phyloP scores from a whole-genome alignment of 495 filamentous ascomycete species.

The Halenospora varia region DNA sequence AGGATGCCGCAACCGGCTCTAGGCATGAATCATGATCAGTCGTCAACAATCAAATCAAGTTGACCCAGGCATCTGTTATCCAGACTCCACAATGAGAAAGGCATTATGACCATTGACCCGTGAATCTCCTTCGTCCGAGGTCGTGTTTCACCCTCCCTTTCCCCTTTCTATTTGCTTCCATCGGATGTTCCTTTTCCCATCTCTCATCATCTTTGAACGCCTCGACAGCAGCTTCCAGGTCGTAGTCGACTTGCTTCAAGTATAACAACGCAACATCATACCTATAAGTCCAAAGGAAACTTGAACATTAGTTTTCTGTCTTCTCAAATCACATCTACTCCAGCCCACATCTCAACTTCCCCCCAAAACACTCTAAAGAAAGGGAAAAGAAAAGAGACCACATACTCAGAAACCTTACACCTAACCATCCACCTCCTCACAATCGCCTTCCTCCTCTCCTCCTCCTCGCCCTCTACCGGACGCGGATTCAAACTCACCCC shows the following conservation, averaged over 20 bases:
- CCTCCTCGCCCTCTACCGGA: constrained; percentile 64
- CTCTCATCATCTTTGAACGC: constrained; percentile 61
- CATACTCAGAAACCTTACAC: constrained; percentile 63
- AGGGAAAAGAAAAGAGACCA: no score
- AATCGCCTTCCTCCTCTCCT: constrained; percentile 59
- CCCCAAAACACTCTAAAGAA: no score
- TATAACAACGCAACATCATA: constrained; percentile 72
- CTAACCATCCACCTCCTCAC: constrained; percentile 68
- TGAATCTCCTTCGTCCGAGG: constrained; percentile 26
- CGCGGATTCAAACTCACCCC: constrained; percentile 59
- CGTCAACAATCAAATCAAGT: not conserved
- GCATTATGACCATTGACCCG: constrained; percentile 15
- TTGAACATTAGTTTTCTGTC: not conserved
- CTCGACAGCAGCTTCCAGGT: constrained; percentile 56
- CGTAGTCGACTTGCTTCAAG: constrained; percentile 59
- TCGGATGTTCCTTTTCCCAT: constrained; percentile 68
- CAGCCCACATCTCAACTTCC: no score
- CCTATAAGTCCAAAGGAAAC: constrained; percentile 32
- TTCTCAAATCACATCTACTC: no score
- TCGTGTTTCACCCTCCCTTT: constrained; percentile 28
- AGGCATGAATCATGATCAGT: constrained; percentile 19
- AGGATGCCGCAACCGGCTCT: not conserved
- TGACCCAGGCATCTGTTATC: constrained; percentile 4
- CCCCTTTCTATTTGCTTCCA: constrained; percentile 35
- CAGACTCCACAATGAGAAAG: constrained; percentile 7